Evolutionary conservation across 2,329 filamentous ascomycete genomes (phyloP).

Genomic region (Trichoderma gracile): DNA sequence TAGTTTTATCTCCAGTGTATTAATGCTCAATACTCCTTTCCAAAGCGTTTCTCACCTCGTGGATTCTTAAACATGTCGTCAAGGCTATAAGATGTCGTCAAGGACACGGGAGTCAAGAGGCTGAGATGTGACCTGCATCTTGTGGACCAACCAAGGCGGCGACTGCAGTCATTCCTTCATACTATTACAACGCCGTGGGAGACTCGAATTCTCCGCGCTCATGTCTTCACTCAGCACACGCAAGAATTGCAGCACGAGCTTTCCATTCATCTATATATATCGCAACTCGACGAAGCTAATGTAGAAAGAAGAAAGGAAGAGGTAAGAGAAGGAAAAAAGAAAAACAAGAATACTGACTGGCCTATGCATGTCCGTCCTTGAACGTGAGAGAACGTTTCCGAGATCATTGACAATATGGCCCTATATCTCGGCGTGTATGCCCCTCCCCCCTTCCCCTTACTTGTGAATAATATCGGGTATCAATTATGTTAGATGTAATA

Average conservation of each 20-base stretch:
- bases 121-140: too few relatives aligned
- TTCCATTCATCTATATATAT: constrained; percentile 18
- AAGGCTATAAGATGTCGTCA: too few relatives aligned
- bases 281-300: background rate
- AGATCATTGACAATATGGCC: background rate
- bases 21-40: background rate
- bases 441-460: background rate
- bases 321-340: background rate
- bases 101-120: too few relatives aligned
- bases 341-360: background rate
- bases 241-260: background rate
- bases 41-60: background rate
- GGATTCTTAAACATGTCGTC: too few relatives aligned
- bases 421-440: background rate
- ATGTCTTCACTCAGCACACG: background rate
- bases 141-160: too few relatives aligned
- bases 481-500: constrained; percentile 10
- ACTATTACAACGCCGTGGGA: too few relatives aligned
- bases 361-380: too few relatives aligned
- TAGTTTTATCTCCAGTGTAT: background rate
- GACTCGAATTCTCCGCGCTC: background rate
- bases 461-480: constrained; percentile 17
- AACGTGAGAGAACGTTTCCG: too few relatives aligned
- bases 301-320: background rate
- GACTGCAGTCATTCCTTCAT: too few relatives aligned